Percentiles rank a stretch among this genome's conserved stretches.
Evolutionary conservation across 139 green algal genomes (phyloP).

Genomic region (Chlamydomonas schloesseri): DNA sequence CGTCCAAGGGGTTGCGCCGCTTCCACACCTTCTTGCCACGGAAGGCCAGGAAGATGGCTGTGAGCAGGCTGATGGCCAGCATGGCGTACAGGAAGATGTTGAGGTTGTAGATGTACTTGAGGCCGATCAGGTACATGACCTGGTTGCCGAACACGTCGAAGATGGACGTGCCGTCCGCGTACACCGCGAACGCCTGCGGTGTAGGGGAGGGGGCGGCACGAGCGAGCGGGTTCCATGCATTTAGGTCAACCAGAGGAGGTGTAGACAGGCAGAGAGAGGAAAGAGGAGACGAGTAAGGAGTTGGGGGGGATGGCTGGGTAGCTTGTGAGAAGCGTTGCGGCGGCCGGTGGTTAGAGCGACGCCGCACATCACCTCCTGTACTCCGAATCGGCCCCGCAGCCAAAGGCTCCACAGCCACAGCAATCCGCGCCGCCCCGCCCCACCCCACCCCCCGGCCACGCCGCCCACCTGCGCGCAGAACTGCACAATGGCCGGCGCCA

Average conservation of each 20-base stretch:
- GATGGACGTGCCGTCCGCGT: conserved; percentile 88
- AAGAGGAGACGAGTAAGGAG: too few relatives aligned
- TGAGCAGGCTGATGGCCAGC: conserved; percentile 58
- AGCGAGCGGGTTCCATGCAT: too few relatives aligned
- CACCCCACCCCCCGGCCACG: neutral
- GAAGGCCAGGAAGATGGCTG: conserved; percentile 30
- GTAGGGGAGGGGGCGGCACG: too few relatives aligned
- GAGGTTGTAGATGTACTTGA: conserved; percentile 89
- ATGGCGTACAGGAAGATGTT: conserved; percentile 89
- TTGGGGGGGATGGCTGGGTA: too few relatives aligned
- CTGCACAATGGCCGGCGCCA: conserved; percentile 90
- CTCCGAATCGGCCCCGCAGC: too few relatives aligned
- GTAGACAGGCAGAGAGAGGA: too few relatives aligned
- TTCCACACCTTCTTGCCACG: conserved; percentile 39
- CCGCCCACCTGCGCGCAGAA: conserved; percentile 81
- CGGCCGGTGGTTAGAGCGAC: too few relatives aligned
- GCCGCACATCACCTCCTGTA: too few relatives aligned
- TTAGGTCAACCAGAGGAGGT: too few relatives aligned
- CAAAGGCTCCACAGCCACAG: too few relatives aligned
- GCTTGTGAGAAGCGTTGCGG: too few relatives aligned
- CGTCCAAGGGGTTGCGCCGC: conserved; percentile 32
- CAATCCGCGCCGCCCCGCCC: too few relatives aligned
- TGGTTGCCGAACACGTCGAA: conserved; percentile 89
- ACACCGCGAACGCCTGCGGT: conserved; percentile 80
- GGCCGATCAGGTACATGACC: conserved; percentile 82